A percentile compares a stretch with the other conserved stretches of the same genome.
Conservation (phyloP, 352 stramenopile species). For the Pythium rhizo-oryzae region DNA sequence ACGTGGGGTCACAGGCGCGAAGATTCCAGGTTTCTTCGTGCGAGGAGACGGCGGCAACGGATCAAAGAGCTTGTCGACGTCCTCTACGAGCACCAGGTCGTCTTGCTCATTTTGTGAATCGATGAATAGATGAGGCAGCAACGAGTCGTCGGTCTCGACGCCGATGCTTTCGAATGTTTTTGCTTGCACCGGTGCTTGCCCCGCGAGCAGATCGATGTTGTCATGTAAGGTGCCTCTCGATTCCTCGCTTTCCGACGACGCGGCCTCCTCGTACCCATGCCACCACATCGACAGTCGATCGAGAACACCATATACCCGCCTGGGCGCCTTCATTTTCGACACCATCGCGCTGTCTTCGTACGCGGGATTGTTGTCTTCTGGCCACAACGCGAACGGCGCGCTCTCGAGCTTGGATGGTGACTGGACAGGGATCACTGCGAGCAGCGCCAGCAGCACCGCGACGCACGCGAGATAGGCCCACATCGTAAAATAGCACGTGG, state of each 20-base stretch:
- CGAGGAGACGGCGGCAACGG: not conserved
- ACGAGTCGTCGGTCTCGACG: constrained; percentile 39
- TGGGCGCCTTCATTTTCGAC: constrained; percentile 12
- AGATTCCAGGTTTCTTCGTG: constrained; percentile 25
- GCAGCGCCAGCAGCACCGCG: constrained; percentile 35
- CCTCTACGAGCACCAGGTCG: constrained; percentile 10
- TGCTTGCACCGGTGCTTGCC: not conserved
- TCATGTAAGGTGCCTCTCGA: constrained; percentile 29
- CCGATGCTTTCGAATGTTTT: constrained; percentile 61
- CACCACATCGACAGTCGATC: constrained; percentile 29
- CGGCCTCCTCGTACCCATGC: constrained; percentile 5
- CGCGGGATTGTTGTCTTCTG: constrained; percentile 15
- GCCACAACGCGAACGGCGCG: constrained; percentile 42
- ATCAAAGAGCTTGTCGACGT: constrained; percentile 22
- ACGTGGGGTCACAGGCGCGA: constrained; percentile 11
- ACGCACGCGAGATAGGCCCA: constrained; percentile 38
- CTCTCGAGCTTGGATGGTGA: constrained; percentile 17
- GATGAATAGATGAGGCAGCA: too few relatives aligned
- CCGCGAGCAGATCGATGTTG: constrained; percentile 23
- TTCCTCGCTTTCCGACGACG: constrained; percentile 8
- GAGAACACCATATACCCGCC: constrained; percentile 8
- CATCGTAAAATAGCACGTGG: constrained; percentile 49
- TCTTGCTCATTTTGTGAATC: too few relatives aligned
- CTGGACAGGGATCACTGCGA: constrained; percentile 51
- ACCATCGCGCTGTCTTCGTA: not conserved